A percentile compares a stretch with the other conserved stretches of the same genome.
phyloP scores from a whole-genome alignment of 2,329 filamentous ascomycete genomes.

The Trichophyton mentagrophytes region DNA sequence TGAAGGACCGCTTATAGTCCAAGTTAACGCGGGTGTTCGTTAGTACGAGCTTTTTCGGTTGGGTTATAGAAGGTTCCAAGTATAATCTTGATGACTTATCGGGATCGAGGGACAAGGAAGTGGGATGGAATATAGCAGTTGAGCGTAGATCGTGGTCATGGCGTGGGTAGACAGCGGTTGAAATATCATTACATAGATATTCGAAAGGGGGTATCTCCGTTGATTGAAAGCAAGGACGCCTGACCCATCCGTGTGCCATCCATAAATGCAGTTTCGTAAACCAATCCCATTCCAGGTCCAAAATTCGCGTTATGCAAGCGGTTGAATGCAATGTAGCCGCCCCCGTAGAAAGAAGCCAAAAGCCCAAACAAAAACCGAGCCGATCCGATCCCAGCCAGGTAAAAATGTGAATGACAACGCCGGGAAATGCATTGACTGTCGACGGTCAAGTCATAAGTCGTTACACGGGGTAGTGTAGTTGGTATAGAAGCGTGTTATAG shows the following conservation, averaged over 20 bases:
- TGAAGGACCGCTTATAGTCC: background rate
- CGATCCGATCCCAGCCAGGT: background rate
- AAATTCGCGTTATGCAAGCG: background rate
- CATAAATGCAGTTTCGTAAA: background rate
- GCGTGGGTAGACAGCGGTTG: background rate
- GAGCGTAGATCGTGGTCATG: background rate
- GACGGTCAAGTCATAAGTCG: conserved; percentile 1
- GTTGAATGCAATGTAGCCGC: background rate
- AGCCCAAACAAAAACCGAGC: background rate
- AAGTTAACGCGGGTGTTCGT: background rate
- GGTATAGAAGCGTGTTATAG: background rate
- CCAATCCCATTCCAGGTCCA: background rate
- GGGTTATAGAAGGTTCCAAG: background rate
- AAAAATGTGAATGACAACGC: background rate
- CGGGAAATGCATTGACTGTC: conserved; percentile 2
- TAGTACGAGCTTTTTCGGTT: background rate
- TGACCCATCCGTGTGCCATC: background rate
- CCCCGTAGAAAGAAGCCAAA: background rate
- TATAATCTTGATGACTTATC: background rate
- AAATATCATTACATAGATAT: background rate
- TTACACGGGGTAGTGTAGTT: background rate
- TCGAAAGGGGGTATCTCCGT: background rate
- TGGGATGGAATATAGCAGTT: background rate
- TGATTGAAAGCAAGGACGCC: background rate
- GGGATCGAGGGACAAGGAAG: background rate